Evolutionary conservation across 495 filamentous ascomycete genomes (phyloP).

Genomic region (Neurospora sublineolata): DNA sequence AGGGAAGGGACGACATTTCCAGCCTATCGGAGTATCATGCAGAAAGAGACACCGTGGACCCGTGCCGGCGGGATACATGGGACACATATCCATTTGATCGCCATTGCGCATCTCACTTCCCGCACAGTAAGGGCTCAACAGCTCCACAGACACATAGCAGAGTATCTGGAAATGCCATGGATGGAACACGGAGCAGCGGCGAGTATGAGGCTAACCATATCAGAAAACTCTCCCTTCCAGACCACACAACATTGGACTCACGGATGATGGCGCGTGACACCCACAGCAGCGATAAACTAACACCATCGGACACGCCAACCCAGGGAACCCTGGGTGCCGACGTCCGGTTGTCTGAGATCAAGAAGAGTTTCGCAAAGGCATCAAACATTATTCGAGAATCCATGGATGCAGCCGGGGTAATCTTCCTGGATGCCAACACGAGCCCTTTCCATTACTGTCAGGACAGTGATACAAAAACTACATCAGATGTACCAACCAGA

Average conservation of each 20-base stretch:
- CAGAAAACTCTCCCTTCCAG: background rate
- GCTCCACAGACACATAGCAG: background rate
- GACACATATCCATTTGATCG: background rate
- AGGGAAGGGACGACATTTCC: constrained; percentile 29
- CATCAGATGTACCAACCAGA: background rate
- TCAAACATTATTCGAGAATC: constrained; percentile 40
- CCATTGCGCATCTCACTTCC: background rate
- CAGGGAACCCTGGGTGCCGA: background rate
- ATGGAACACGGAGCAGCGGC: background rate
- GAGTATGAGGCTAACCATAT: background rate
- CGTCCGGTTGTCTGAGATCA: constrained; percentile 3
- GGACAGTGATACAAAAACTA: background rate
- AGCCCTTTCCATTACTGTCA: background rate
- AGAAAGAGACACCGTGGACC: constrained; percentile 5
- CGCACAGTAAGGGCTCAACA: background rate
- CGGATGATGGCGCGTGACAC: background rate
- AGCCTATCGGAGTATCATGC: constrained; percentile 3
- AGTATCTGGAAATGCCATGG: background rate
- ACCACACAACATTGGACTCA: background rate
- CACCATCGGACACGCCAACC: background rate
- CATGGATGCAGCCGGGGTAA: constrained; percentile 39
- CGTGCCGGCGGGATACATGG: background rate
- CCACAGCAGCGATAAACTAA: background rate
- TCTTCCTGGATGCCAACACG: constrained; percentile 38
- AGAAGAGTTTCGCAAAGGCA: constrained; percentile 29